Evolutionary conservation across 23 red algal genomes (phyloP), one percentile per base, ranked within the genome.

Genomic region (Pyropia haitanensis): DNA sequence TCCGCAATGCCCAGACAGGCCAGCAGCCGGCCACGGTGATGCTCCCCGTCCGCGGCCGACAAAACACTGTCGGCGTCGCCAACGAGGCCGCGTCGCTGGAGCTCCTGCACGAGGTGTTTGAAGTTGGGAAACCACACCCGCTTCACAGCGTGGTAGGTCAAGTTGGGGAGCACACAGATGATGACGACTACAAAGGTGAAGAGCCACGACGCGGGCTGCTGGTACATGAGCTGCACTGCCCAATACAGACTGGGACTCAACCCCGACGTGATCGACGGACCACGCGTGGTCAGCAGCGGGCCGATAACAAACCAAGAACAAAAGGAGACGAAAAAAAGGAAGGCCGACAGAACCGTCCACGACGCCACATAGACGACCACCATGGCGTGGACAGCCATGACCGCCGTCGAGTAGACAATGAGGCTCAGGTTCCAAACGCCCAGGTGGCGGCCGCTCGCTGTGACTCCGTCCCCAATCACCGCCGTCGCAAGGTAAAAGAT

Each of bases 361-460:
- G 77, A 75, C 27, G 78, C 68, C 58, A 85, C 78, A 33, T 85
- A 85, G 24, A 85, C 58, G 9, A 75, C 50, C 16, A 84, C 54
- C 59, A 76, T 61, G 14, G 55, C 30, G 39, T 85, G 80, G 14
- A 85, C 80, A 66, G 57, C 67, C 31, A 85, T 31, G 20, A 85
- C 69, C 12, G 75, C 80, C 22, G 61, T 20, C 5, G 70, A 67
- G 57, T 59, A 85, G 12, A 85, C 80, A 2, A 85, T 63, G 25
- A 63, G 65, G 17, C 80, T 71, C 21, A 85, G 69, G 18, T 63
- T 26, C 80, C 80, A 88, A 61, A 88, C 76, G 67, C 83, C 73
- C n/a, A 78, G 64, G 16, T 65, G 29, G 26, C 74, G 88, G 16
- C 88, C 88, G 67, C 71, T 72, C 56, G 51, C 48, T 2, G 24